Conservation (phyloP, 805 yeast genomes). For the Priceomyces carsonii region DNA sequence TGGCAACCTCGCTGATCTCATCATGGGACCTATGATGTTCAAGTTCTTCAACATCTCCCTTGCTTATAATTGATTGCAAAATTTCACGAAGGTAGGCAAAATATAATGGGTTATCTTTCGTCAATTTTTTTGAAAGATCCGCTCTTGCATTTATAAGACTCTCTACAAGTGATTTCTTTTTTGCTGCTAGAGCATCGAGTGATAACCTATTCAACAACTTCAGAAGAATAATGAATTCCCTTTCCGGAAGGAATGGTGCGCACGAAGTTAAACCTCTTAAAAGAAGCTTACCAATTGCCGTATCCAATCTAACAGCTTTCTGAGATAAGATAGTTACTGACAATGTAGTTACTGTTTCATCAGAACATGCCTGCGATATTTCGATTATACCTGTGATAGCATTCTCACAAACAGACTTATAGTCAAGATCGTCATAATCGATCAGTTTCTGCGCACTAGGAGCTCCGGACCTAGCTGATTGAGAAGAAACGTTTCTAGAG, state of each 20-base stretch:
- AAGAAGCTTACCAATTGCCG: conserved; percentile 55
- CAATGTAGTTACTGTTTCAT: conserved; percentile 70
- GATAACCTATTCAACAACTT: conserved; percentile 56
- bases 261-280: conserved; percentile 63
- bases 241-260: conserved; percentile 59
- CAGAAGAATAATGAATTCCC: conserved; percentile 66
- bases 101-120: conserved; percentile 41
- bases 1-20: conserved; percentile 70
- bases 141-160: conserved; percentile 54
- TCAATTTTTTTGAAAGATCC: conserved; percentile 41
- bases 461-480: conserved; percentile 2
- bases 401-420: conserved; percentile 53
- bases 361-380: conserved; percentile 65
- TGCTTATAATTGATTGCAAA: conserved; percentile 63
- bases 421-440: conserved; percentile 31
- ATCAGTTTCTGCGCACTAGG: conserved; percentile 4
- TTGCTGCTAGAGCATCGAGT: conserved; percentile 42
- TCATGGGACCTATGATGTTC: conserved; percentile 80
- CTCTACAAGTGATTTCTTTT: conserved; percentile 35
- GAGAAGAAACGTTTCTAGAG: conserved; percentile 11
- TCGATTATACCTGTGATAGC: conserved; percentile 68
- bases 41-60: conserved; percentile 74
- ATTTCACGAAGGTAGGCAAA: conserved; percentile 63
- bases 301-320: conserved; percentile 53
- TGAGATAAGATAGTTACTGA: conserved; percentile 83